Percentiles rank a stretch among this genome's conserved stretches.
These are phyloP conservation scores for Secale cereale DNA, from an alignment of 176 grass and related monocot genomes.

Conservation along the genomic window DNA sequence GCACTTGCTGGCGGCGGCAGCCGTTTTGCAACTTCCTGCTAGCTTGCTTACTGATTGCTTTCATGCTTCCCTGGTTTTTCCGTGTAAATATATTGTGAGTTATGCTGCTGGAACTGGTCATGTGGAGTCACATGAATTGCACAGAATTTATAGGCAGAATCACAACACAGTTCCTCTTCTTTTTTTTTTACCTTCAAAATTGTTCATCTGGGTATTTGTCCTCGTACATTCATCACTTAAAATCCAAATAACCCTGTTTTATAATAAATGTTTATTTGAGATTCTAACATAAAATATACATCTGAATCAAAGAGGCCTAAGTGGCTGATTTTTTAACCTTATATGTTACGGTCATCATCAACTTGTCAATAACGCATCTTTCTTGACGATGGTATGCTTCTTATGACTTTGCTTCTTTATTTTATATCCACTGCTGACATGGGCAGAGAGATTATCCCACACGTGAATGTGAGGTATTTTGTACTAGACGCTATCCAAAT, in stretches of 20 bases:
- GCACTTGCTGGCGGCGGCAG: slow-evolving; percentile 44
- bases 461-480: neutral
- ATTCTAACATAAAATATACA: neutral
- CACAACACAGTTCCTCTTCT: neutral
- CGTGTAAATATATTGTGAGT: slow-evolving; percentile 62
- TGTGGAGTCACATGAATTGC: neutral
- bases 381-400: neutral
- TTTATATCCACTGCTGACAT: neutral
- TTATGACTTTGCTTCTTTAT: neutral
- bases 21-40: slow-evolving; percentile 62
- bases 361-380: neutral
- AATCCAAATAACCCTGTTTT: neutral
- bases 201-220: neutral
- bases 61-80: slow-evolving; percentile 84
- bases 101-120: neutral
- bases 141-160: neutral
- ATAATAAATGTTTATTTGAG: neutral
- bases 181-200: neutral
- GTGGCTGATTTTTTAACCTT: neutral
- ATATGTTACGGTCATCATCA: neutral
- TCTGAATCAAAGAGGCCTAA: neutral
- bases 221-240: neutral
- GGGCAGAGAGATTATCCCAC: neutral
- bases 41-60: slow-evolving; percentile 55
- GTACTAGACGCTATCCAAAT: neutral